These are phyloP conservation scores for Persicaria maculosa DNA, from an alignment of 148 eudicot species.

Conservation along the genomic window DNA sequence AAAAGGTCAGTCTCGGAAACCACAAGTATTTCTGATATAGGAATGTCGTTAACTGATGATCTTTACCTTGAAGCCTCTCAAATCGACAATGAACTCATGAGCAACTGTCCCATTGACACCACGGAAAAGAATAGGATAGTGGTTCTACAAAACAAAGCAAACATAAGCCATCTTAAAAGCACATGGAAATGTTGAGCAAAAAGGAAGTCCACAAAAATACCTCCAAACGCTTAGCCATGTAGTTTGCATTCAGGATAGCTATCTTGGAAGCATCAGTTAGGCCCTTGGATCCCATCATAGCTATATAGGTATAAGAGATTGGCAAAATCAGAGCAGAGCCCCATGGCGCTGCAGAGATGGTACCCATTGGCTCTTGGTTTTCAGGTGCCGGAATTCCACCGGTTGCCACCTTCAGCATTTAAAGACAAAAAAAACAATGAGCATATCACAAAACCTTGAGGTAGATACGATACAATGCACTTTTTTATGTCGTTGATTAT, in stretches of 20 bases:
- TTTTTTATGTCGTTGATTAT: not conserved
- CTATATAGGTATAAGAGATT: slow-evolving; percentile 89
- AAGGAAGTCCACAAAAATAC: slow-evolving; percentile 21
- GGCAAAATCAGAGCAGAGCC: slow-evolving; percentile 97
- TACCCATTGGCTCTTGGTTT: slow-evolving; percentile 59
- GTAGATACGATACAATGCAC: too few species aligned
- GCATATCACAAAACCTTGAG: too few species aligned
- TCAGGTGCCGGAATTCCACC: slow-evolving; percentile 91
- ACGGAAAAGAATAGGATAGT: slow-evolving; percentile 92
- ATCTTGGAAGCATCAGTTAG: slow-evolving; percentile 94
- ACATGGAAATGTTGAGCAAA: not conserved
- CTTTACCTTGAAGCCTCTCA: slow-evolving; percentile 85
- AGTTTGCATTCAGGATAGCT: slow-evolving; percentile 91
- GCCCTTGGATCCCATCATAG: slow-evolving; percentile 99
- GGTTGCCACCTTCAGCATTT: slow-evolving; percentile 44
- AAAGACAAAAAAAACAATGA: too few species aligned
- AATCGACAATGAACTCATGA: slow-evolving; percentile 90
- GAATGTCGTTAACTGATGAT: not conserved
- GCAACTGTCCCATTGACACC: slow-evolving; percentile 98
- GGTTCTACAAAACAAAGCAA: slow-evolving; percentile 35
- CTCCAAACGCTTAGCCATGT: slow-evolving; percentile 99
- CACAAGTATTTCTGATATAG: not conserved
- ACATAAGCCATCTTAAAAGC: not conserved
- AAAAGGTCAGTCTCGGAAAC: not conserved
- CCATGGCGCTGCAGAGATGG: slow-evolving; percentile 98